Base-by-base conservation (phyloP, 192 early-diverging fungal species). In the Coemansia sp. region DNA sequence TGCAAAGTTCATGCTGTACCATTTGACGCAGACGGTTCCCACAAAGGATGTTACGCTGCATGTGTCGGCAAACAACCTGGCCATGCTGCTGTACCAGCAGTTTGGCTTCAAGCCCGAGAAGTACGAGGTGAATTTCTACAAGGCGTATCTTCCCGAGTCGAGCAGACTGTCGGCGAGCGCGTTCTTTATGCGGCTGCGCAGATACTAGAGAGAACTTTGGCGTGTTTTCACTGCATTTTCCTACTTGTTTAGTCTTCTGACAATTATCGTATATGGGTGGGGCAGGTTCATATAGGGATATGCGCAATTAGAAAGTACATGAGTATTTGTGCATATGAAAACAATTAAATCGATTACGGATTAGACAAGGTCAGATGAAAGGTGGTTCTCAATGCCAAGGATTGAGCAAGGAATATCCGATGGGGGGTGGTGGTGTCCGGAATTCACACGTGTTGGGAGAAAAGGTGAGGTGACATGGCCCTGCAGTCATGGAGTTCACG, bases 91-190 rank as follows among this genome's bases (percentile, higher is more conserved):
- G 61, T 96, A 96, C 73, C 94, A 96, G 77, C 90, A 87, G 69
- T 88, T 95, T 74, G 94, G 95, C 12, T 98, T 96, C 75, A 98
- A 98, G 76, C 91, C 95, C 2, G 95, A 98, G 63, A 88, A 93
- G 66, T 98, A 93, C 74, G 85, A 93, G 55, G 88, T 94, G 13
- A 87, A 90, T 56, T 98, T 98, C 75, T 96, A 98, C 76, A 90
- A 93, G 74, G 88, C 94, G 72, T 96, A 96, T 72, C 68, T 95
- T 16, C 90, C 94, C 1, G 69, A 84, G 12, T 80, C 89, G 17
- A 93, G 91, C 72, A 61, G 71, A 8, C 87, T 85, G 48, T 93
- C 91, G 67, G 90, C 91, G 51, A 95, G 95, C 70, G 95, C 95
- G 0, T 95, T 97, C 66, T 93, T 95, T 70, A 84, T 95, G 72